Conservation (phyloP, 306 rosid species). For the Herpetospermum pedunculosum region DNA sequence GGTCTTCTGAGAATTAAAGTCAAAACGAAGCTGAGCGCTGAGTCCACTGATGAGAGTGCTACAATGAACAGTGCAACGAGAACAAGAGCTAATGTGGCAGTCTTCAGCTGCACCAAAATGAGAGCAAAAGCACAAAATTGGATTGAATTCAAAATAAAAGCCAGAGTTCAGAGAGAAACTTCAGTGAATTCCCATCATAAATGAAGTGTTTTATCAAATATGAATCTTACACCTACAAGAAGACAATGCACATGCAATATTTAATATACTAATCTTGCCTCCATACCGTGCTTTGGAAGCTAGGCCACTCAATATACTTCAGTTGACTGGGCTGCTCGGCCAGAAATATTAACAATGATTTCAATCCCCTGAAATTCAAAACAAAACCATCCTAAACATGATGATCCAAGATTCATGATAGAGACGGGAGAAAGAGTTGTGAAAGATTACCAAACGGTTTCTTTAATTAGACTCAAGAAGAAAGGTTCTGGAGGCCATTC, state of each 20-base stretch:
- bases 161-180: not conserved
- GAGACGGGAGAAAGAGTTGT: not conserved
- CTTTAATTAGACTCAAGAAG: constrained; percentile 36
- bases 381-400: not conserved
- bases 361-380: constrained; percentile 35
- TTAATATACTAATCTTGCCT: not conserved
- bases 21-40: constrained; percentile 55
- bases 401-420: not conserved
- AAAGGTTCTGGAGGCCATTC: constrained; percentile 48
- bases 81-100: constrained; percentile 67
- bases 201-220: not conserved
- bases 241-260: not conserved
- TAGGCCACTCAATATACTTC: constrained; percentile 83
- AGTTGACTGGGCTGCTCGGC: constrained; percentile 86
- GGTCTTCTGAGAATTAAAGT: constrained; percentile 46
- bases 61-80: constrained; percentile 68
- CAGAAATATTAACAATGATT: constrained; percentile 45
- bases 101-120: constrained; percentile 56
- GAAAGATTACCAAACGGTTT: constrained; percentile 36
- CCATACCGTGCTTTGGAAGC: constrained; percentile 63
- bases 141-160: not conserved
- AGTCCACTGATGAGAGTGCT: constrained; percentile 64
- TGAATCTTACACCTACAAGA: not conserved
- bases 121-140: not conserved
- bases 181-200: not conserved